Base-by-base conservation (phyloP, 1,284 basidiomycete species). In the Apiotrichum gamsii region DNA sequence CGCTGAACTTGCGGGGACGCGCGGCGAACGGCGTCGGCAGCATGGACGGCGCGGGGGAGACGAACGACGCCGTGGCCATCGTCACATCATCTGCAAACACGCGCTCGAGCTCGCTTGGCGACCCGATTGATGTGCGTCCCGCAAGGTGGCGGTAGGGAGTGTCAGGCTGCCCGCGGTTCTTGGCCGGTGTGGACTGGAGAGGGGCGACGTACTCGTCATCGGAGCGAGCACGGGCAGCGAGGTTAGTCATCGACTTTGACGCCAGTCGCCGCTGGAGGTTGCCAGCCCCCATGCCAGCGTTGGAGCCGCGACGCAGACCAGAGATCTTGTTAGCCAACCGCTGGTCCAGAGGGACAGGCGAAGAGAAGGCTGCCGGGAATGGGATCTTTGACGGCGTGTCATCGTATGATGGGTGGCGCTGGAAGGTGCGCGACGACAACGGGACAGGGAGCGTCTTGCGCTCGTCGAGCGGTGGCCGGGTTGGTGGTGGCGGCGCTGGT, bases 301-400 rank as follows among this genome's bases (percentile, higher is more conserved):
- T 39, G 2, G 45, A 47, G 2, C n/a, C 29, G 24, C 49, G 25
- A 8, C 49, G 36, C 10, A 47, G 13, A 11, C 21, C n/a, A 4
- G 41, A 40, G 13, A 52, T 47, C 42, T 47, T 52, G 45, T 28
- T 41, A 8, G 42, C 28, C 5, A 52, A 23, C 29, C 42, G 39
- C 15, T 41, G 31, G 32, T 52, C 46, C 14, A 52, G 34, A 1
- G 34, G 56, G 15, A 37, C 36, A 23, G 34, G 43, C 30, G 39
- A 54, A 23, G 37, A 51, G 44, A 45, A 43, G 18, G 31, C 54
- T 44, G 29, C 51, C 30, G 37, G 58, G 52, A 62, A 43, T 2
- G 69, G 67, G 34, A 68, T 68, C 49, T 71, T 71, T 28, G 67
- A 69, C 4, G 67, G 69, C 18, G 69, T 71, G 37, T 71, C 69